Percentiles rank a stretch among this genome's conserved stretches.
Conservation (phyloP, 139 green algal species). For the Ulvella scutata region DNA sequence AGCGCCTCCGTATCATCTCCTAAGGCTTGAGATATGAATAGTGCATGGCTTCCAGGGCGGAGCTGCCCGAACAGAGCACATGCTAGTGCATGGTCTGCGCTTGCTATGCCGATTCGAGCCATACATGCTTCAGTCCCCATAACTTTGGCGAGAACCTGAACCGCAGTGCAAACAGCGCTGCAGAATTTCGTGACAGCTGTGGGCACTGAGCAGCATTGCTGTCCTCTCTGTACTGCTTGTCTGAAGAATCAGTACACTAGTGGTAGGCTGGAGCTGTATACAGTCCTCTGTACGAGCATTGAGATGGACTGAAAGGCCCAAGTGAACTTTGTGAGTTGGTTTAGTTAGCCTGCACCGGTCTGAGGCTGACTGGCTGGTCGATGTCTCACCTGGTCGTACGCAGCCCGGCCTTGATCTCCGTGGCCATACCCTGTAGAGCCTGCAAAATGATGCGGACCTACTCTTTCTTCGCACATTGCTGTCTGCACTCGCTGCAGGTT, state of each 20-base stretch:
- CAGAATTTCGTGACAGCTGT: no score
- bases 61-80: neutral
- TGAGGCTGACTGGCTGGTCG: neutral
- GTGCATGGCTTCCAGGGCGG: neutral
- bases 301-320: neutral
- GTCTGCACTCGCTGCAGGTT: neutral
- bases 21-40: neutral
- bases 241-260: neutral
- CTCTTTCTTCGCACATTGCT: neutral
- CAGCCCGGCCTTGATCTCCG: neutral
- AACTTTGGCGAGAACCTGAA: neutral
- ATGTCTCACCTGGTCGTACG: neutral
- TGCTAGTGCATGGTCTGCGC: neutral
- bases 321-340: neutral
- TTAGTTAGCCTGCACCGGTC: neutral
- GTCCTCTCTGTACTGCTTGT: neutral
- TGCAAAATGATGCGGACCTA: neutral
- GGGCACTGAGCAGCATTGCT: no score
- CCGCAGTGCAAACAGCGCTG: neutral
- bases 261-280: neutral
- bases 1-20: neutral
- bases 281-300: no score
- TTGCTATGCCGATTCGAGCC: neutral
- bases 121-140: neutral
- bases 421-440: neutral